Conservation (phyloP, 441 rosid genomes). For the Adansonia rubrostipa region DNA sequence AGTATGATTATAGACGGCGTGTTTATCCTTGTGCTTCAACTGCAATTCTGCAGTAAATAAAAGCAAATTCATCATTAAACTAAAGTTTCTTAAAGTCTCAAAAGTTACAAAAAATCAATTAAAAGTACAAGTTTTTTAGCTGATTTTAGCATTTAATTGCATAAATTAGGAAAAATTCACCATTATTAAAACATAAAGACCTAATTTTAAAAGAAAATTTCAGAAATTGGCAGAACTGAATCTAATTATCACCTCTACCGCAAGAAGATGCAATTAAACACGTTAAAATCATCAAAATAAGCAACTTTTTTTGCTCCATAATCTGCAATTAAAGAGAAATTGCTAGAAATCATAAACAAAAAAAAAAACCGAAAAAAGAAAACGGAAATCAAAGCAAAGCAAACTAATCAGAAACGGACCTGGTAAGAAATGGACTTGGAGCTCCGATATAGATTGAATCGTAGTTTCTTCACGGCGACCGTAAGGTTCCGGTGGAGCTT, state of each 20-base stretch:
- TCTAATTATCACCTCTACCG: conserved; percentile 48
- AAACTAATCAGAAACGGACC: conserved; percentile 9
- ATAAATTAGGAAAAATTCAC: neutral
- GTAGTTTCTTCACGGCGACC: neutral
- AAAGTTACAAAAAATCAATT: neutral
- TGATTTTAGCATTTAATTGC: neutral
- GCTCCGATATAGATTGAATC: neutral
- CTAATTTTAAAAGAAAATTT: neutral
- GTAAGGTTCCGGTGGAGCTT: conserved; percentile 5
- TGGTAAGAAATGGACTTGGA: neutral
- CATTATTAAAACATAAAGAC: neutral
- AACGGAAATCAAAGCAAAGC: neutral
- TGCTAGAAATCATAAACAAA: neutral
- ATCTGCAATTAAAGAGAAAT: conserved; percentile 33
- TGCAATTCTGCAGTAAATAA: conserved; percentile 48
- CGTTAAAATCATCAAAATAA: conserved; percentile 40
- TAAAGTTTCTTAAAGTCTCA: neutral
- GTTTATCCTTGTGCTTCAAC: conserved; percentile 41
- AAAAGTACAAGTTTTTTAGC: neutral
- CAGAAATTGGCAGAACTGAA: neutral
- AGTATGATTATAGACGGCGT: conserved; percentile 72
- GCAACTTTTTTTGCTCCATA: conserved; percentile 48
- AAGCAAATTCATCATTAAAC: conserved; percentile 7
- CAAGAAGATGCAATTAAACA: conserved; percentile 41
- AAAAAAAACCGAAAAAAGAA: neutral